phyloP scores from a whole-genome alignment of 2,329 filamentous ascomycete genomes.

The Neopestalotiopsis sp. region DNA sequence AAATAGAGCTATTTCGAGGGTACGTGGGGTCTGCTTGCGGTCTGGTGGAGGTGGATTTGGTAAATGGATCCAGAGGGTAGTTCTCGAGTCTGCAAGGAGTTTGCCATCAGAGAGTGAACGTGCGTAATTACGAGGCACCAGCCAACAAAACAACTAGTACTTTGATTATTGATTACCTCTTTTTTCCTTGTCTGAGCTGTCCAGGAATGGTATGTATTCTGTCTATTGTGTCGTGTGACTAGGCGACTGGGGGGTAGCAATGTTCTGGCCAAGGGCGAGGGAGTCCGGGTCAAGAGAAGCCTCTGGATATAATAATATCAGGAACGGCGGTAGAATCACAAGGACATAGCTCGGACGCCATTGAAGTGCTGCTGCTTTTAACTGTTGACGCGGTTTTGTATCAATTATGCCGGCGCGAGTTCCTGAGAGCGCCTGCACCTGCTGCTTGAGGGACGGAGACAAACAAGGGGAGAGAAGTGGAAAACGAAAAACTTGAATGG shows the following conservation, averaged over 20 bases:
- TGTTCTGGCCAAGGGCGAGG: not conserved
- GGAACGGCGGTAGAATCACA: not conserved
- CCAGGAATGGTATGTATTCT: not conserved
- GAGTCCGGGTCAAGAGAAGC: slow-evolving; percentile 14
- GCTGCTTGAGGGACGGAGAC: not conserved
- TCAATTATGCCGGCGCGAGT: not conserved
- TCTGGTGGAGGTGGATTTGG: not conserved
- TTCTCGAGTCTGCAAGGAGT: not conserved
- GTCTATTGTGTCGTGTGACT: not conserved
- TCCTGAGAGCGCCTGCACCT: not conserved
- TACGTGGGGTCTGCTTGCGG: not conserved
- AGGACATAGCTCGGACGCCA: slow-evolving; percentile 17
- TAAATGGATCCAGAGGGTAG: slow-evolving; percentile 1
- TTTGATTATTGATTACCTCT: not conserved
- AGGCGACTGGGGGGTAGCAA: not conserved
- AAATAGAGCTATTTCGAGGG: not conserved
- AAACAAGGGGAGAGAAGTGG: not conserved
- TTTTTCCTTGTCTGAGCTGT: not conserved
- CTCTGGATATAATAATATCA: slow-evolving; percentile 11
- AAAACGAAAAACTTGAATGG: not conserved
- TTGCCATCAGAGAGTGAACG: not conserved
- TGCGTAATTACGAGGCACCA: not conserved
- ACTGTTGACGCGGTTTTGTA: not conserved
- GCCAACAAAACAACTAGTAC: not conserved
- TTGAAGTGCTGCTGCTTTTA: slow-evolving; percentile 12